These are phyloP conservation scores for Neostapfia colusana DNA, from an alignment of 176 grass and related monocot species.

Conservation along the genomic window DNA sequence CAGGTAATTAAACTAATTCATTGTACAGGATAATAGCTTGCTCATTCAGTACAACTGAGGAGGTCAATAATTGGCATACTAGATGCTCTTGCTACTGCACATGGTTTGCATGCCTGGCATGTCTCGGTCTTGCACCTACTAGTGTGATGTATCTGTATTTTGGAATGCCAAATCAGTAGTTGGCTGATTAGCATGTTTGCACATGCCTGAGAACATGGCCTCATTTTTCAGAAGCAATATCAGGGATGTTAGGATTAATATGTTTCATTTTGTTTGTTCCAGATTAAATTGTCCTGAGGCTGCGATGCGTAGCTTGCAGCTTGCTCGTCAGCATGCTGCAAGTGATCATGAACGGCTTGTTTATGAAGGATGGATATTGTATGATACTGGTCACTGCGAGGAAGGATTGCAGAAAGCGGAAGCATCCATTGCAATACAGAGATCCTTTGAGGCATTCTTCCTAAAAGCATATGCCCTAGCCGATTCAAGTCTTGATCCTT, in stretches of 20 bases:
- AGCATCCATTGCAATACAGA: slow-evolving; percentile 81
- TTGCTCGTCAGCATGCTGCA: slow-evolving; percentile 73
- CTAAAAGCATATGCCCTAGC: slow-evolving; percentile 91
- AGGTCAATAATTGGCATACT: slow-evolving; percentile 18
- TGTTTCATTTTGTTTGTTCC: slow-evolving; percentile 14
- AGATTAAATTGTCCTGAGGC: slow-evolving; percentile 89
- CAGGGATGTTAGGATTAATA: slow-evolving; percentile 21
- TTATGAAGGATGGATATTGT: slow-evolving; percentile 94
- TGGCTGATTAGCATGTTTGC: slow-evolving; percentile 31
- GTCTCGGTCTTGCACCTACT: slow-evolving; percentile 25
- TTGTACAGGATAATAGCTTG: slow-evolving; percentile 43
- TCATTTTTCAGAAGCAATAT: not conserved
- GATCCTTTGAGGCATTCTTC: slow-evolving; percentile 96
- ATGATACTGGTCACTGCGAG: slow-evolving; percentile 87
- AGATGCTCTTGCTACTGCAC: slow-evolving; percentile 37
- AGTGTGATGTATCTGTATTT: slow-evolving; percentile 30
- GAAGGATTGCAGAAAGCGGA: slow-evolving; percentile 85
- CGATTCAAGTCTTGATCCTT: slow-evolving; percentile 74
- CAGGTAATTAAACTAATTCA: slow-evolving; percentile 58
- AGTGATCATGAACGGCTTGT: slow-evolving; percentile 72
- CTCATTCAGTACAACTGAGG: slow-evolving; percentile 15
- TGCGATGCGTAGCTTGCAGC: slow-evolving; percentile 83
- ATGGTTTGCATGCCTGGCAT: slow-evolving; percentile 36
- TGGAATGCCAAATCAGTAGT: slow-evolving; percentile 37
- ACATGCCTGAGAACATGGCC: slow-evolving; percentile 25